Base-by-base conservation (phyloP, 129 eudicot species). In the Smallanthus sonchifolius region DNA sequence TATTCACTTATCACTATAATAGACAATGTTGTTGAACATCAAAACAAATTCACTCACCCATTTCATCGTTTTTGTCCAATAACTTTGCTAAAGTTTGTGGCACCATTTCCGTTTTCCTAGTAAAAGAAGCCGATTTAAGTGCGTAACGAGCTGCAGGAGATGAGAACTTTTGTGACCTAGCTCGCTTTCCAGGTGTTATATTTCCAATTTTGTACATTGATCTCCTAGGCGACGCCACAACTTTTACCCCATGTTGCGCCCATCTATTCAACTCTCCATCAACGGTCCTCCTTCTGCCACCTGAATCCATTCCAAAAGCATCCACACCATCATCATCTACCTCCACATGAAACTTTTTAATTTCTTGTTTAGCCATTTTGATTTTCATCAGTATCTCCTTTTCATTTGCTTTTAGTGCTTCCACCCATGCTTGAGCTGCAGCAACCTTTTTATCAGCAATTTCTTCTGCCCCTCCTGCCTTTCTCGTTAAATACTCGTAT, bases 381-480 rank as follows among this genome's bases (percentile, higher is more conserved):
- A 76, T 69, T 82, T 81, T 84, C 79, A 87, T 84, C 47, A 81
- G 19, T 64, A 83, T 83, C 75, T 90, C 97, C 70, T 78, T 85
- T 75, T 86, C 93, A 15, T 90, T 90, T 40, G 96, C 89, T 79
- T 85, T 86, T 19, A 93, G 37, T n/a, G 97, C 98, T 78, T 84
- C 92, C 9, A 83, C 74, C 97, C 96, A 94, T 14, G 96, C 91
- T 45, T 84, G 82, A 63, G 97, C 98, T 19, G 98, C 96, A 43
- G 80, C 91, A 56, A 94, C 92, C 64, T 94, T 94, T 76, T 86
- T 90, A 49, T 90, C 91, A 44, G 98, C 96, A 67, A 90, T 75
- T 49, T 78, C 91, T 62, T 75, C 84, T 4, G 93, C 98, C 7
- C 78, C 86, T 38, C 72, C 84, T 19, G 96, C 97, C 7, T 83